These are phyloP conservation scores for Anthoceros angustus DNA, from an alignment of 225 moss, liverwort and hornwort genomes.

Conservation along the genomic window DNA sequence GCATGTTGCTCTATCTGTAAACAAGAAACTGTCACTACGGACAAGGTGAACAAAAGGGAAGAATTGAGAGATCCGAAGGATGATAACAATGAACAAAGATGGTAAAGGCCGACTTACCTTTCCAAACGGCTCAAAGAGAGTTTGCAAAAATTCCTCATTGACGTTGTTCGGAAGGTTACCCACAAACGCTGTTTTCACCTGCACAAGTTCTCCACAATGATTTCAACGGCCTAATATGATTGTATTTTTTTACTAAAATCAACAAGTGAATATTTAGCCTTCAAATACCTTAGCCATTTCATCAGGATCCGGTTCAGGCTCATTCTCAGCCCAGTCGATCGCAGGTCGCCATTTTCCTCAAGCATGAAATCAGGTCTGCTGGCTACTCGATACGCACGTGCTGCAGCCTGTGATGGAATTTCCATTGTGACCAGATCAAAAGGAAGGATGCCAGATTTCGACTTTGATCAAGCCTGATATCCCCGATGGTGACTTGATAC, in stretches of 20 bases:
- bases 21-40: constrained; percentile 5
- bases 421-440: neutral
- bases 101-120: constrained; percentile 8
- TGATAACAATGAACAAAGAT: neutral
- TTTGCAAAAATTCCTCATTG: constrained; percentile 14
- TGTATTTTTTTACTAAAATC: no score
- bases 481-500: neutral
- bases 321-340: constrained; percentile 17
- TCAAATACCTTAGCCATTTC: constrained; percentile 10
- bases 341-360: constrained; percentile 16
- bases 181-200: constrained; percentile 16
- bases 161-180: constrained; percentile 13
- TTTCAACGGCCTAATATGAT: neutral
- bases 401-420: constrained; percentile 13
- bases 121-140: constrained; percentile 13
- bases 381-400: constrained; percentile 11
- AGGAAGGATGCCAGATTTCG: neutral
- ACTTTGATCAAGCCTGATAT: neutral
- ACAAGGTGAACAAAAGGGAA: neutral
- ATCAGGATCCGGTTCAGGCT: constrained; percentile 13
- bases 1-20: neutral
- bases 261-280: neutral
- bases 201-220: neutral
- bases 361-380: constrained; percentile 15
- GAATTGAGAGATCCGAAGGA: neutral